phyloP scores from a whole-genome alignment of 352 stramenopile genomes.

The Elongisporangium anandrum region DNA sequence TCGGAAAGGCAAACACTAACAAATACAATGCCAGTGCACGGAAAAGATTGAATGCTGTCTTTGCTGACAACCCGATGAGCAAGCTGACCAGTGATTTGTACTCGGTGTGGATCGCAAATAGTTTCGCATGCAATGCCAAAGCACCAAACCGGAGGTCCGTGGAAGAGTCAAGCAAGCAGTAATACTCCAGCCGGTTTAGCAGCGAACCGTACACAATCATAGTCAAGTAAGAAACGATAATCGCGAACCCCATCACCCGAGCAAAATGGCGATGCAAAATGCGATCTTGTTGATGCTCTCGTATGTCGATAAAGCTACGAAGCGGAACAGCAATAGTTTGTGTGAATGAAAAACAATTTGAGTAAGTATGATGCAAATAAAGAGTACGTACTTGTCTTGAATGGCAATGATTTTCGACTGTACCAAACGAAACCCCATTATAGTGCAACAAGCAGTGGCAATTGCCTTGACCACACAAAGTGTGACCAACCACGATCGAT shows the following conservation, averaged over 20 bases:
- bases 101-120: slow-evolving; percentile 35
- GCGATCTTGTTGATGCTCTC: slow-evolving; percentile 54
- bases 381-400: slow-evolving; percentile 53
- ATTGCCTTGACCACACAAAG: slow-evolving; percentile 35
- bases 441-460: slow-evolving; percentile 21
- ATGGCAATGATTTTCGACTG: slow-evolving; percentile 52
- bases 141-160: slow-evolving; percentile 23
- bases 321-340: slow-evolving; percentile 1
- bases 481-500: slow-evolving; percentile 43
- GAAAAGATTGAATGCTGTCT: slow-evolving; percentile 58
- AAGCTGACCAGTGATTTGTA: slow-evolving; percentile 35
- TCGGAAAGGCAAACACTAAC: slow-evolving; percentile 52
- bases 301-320: slow-evolving; percentile 61
- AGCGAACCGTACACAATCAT: slow-evolving; percentile 55
- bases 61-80: slow-evolving; percentile 35
- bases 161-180: slow-evolving; percentile 30
- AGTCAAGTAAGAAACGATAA: slow-evolving; percentile 42
- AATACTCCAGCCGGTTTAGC: slow-evolving; percentile 53
- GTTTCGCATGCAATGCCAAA: slow-evolving; percentile 27
- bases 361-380: too few species aligned
- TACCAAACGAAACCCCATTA: slow-evolving; percentile 34
- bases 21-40: slow-evolving; percentile 43
- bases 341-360: neutral
- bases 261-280: slow-evolving; percentile 36
- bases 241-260: slow-evolving; percentile 27